Conservation (phyloP, 208 protist genomes). For the Strigomonas culicis region DNA sequence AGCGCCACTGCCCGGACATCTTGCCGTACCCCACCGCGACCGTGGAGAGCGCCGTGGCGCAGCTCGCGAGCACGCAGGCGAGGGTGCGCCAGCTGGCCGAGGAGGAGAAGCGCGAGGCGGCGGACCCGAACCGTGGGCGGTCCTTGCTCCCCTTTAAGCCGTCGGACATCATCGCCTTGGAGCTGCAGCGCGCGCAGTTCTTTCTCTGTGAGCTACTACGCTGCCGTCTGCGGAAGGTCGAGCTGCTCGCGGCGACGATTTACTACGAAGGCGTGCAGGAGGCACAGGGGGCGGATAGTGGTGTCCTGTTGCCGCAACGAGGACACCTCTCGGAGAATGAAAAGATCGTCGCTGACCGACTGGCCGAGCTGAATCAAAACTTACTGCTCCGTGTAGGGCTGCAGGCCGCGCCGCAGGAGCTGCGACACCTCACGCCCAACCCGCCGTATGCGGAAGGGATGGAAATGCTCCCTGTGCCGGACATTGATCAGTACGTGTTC, state of each 20-base stretch:
- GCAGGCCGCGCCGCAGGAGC: slow-evolving; percentile 39
- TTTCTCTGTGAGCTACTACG: slow-evolving; percentile 82
- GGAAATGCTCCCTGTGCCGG: slow-evolving; percentile 73
- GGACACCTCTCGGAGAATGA: slow-evolving; percentile 59
- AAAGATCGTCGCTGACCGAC: slow-evolving; percentile 60
- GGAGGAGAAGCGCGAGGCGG: slow-evolving; percentile 44
- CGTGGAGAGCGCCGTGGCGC: slow-evolving; percentile 40
- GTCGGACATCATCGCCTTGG: slow-evolving; percentile 69
- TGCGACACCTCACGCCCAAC: slow-evolving; percentile 68
- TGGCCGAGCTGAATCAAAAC: slow-evolving; percentile 36
- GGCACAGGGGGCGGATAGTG: neutral
- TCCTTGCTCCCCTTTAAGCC: slow-evolving; percentile 79
- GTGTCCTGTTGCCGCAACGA: slow-evolving; percentile 44
- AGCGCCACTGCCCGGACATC: slow-evolving; percentile 76
- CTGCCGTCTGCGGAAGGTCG: slow-evolving; percentile 79
- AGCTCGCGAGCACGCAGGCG: slow-evolving; percentile 38
- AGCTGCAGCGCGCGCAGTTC: slow-evolving; percentile 79
- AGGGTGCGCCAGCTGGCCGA: slow-evolving; percentile 31
- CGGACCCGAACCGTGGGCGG: slow-evolving; percentile 6
- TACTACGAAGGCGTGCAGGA: slow-evolving; percentile 56
- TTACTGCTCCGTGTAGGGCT: slow-evolving; percentile 54
- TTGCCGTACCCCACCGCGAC: slow-evolving; percentile 64
- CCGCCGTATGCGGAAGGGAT: slow-evolving; percentile 61
- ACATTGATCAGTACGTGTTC: slow-evolving; percentile 77
- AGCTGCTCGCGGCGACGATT: slow-evolving; percentile 53